A percentile compares a stretch with the other conserved stretches of the same genome.
Conservation (phyloP, 1,284 basidiomycete genomes). For the Agroathelia rolfsii region DNA sequence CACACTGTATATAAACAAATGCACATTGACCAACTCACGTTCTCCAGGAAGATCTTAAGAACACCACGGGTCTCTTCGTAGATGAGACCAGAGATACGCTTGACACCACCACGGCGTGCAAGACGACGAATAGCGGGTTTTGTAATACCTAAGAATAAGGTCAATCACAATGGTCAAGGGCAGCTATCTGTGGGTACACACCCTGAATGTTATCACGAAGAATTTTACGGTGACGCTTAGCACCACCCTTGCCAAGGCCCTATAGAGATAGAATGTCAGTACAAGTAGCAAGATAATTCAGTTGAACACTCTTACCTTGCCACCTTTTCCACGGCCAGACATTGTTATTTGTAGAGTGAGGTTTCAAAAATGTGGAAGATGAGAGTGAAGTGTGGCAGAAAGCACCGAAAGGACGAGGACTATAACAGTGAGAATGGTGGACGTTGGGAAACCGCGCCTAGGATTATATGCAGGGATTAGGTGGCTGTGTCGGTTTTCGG, state of each 20-base stretch:
- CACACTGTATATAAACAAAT: neutral
- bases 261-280: constrained; percentile 7
- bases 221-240: constrained; percentile 58
- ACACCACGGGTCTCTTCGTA: constrained; percentile 94
- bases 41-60: constrained; percentile 86
- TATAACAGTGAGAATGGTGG: too few relatives aligned
- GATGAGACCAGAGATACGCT: constrained; percentile 89
- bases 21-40: constrained; percentile 23
- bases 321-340: constrained; percentile 61
- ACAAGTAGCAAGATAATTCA: too few relatives aligned
- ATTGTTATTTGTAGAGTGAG: constrained; percentile 21
- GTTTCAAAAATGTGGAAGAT: constrained; percentile 11
- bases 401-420: constrained; percentile 8
- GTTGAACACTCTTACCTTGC: constrained; percentile 36
- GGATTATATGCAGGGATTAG: constrained; percentile 12
- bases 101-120: constrained; percentile 91
- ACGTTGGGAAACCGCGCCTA: too few relatives aligned
- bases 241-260: constrained; percentile 44
- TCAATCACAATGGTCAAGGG: constrained; percentile 14
- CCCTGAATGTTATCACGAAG: constrained; percentile 64
- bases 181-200: too few relatives aligned
- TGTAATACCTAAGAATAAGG: constrained; percentile 59
- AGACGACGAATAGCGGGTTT: constrained; percentile 92
- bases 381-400: constrained; percentile 10
- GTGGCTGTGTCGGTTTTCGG: constrained; percentile 30